Conservation (phyloP, 2,329 filamentous ascomycete genomes). For the Fusarium heterosporum region DNA sequence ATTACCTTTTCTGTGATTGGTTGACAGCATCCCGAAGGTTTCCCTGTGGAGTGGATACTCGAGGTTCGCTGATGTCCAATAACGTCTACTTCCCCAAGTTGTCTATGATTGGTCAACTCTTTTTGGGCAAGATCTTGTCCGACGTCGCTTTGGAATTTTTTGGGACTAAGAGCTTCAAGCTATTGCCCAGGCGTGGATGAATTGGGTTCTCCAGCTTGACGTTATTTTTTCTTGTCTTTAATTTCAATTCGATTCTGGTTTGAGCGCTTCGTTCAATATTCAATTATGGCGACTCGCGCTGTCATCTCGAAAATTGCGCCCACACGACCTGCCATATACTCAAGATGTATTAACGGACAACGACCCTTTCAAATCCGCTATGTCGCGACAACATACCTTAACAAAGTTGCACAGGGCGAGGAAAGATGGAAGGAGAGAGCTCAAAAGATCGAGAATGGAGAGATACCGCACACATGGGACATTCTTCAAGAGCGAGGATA, state of each 20-base stretch:
- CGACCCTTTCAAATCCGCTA: constrained; percentile 49
- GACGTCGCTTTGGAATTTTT: constrained; percentile 47
- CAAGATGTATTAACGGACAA: constrained; percentile 42
- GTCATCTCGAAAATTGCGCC: constrained; percentile 43
- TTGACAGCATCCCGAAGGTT: constrained; percentile 43
- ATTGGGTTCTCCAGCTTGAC: neutral
- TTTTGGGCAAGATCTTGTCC: constrained; percentile 26
- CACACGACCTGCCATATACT: constrained; percentile 40
- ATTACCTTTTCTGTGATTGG: constrained; percentile 62
- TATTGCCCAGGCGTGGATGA: constrained; percentile 19
- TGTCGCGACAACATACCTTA: constrained; percentile 57
- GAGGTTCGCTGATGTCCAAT: constrained; percentile 41
- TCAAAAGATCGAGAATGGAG: constrained; percentile 61
- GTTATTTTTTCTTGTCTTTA: neutral
- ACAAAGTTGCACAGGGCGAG: constrained; percentile 58
- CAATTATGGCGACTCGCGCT: constrained; percentile 47
- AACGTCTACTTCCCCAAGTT: constrained; percentile 39
- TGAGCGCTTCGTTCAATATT: neutral
- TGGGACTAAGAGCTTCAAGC: constrained; percentile 31
- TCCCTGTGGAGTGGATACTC: constrained; percentile 43
- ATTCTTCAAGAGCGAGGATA: constrained; percentile 78
- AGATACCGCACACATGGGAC: constrained; percentile 67
- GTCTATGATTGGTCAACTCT: constrained; percentile 48
- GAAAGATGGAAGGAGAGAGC: constrained; percentile 63
- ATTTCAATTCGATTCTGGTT: neutral